Conservation (phyloP, 257 asterid genomes). For the Eustoma russellianum region DNA sequence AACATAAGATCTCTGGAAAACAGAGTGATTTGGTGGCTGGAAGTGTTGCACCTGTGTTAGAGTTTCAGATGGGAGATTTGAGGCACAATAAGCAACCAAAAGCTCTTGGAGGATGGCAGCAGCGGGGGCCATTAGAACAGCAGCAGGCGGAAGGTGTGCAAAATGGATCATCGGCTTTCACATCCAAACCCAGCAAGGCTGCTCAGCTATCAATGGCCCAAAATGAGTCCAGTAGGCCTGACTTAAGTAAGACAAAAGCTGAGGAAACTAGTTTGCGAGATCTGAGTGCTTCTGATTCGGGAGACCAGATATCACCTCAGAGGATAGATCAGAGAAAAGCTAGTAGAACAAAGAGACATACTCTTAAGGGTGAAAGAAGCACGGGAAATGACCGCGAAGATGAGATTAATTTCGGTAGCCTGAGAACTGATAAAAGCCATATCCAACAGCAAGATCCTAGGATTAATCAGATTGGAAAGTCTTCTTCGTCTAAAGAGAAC, state of each 20-base stretch:
- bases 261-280: conserved; percentile 22
- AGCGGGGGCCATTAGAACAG: conserved; percentile 38
- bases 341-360: conserved; percentile 55
- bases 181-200: conserved; percentile 30
- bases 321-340: conserved; percentile 44
- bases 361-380: conserved; percentile 33
- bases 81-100: conserved; percentile 46
- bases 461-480: conserved; percentile 33
- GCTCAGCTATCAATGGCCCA: conserved; percentile 21
- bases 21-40: conserved; percentile 22
- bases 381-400: conserved; percentile 24
- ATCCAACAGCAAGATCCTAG: conserved; percentile 28
- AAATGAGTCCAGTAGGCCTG: conserved; percentile 24
- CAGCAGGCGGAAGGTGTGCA: conserved; percentile 20
- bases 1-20: conserved; percentile 22
- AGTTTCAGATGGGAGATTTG: conserved; percentile 32
- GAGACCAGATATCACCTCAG: conserved; percentile 21
- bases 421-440: conserved; percentile 31
- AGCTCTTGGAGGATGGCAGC: conserved; percentile 57
- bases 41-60: conserved; percentile 19
- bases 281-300: conserved; percentile 15
- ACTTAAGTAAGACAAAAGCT: conserved; percentile 17
- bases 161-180: conserved; percentile 22
- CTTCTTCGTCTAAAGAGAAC: conserved; percentile 30
- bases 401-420: conserved; percentile 28